Conservation (phyloP, 2,329 filamentous ascomycete genomes). For the Fusarium clavum region DNA sequence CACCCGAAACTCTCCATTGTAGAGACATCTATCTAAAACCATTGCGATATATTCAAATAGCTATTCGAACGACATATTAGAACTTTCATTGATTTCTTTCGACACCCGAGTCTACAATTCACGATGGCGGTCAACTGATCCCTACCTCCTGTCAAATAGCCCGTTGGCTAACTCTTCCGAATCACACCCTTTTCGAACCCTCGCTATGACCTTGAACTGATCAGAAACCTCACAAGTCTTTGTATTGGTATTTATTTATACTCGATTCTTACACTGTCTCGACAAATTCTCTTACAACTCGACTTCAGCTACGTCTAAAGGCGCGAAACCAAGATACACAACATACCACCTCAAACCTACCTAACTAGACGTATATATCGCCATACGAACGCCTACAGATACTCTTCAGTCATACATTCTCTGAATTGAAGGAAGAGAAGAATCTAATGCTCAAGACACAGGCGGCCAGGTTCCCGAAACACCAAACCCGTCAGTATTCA, state of each 20-base stretch:
- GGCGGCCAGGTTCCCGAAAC: not conserved
- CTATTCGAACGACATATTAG: not conserved
- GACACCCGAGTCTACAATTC: not conserved
- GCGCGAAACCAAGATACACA: not conserved
- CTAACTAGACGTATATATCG: not conserved
- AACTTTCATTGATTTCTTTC: not conserved
- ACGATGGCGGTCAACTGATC: not conserved
- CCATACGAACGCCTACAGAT: not conserved
- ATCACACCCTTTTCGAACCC: not conserved
- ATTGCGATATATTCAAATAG: not conserved
- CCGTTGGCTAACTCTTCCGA: not conserved
- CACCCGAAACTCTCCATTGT: not conserved
- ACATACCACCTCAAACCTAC: not conserved
- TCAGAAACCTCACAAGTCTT: not conserved
- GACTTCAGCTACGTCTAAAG: not conserved
- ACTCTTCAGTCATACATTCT: fast-evolving
- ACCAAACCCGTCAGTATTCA: not conserved
- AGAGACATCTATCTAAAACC: too few species aligned
- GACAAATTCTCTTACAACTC: not conserved
- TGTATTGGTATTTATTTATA: not conserved
- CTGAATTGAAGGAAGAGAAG: not conserved
- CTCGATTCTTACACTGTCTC: not conserved
- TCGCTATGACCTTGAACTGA: not conserved
- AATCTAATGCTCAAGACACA: not conserved
- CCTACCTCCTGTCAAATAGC: not conserved